Evolutionary conservation across 106 monocot genomes (phyloP), one percentile per base, ranked within the genome.

Genomic region (Phalaenopsis equestris): DNA sequence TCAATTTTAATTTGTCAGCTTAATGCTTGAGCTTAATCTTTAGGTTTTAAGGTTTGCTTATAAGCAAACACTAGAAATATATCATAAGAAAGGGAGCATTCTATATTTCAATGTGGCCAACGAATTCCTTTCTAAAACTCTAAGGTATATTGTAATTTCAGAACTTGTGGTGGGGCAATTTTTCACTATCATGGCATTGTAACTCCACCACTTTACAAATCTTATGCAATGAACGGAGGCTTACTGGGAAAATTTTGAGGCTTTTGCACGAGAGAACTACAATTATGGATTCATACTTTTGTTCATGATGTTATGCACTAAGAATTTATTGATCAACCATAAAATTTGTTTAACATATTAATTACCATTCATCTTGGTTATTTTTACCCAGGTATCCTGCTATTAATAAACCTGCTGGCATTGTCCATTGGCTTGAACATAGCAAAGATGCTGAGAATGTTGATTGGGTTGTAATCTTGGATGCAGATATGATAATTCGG

Each of bases 381-480:
- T 72, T 82, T 72, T 41, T 41, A 12, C 3, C 52, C 85, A 99
- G 99, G 99, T 99, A 99, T 75, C 99, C 99, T 72, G 99, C 99
- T 70, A 91, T 99, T 55, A 95, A 99, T 84, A 99, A 99, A 81
- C 99, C 99, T 58, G 99, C 99, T 68, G 99, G 91, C 23, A 77
- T 99, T 77, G 73, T 91, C 43, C 95, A 99, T 87, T 99, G 99
- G 99, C 88, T 99, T 80, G 82, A 90, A 82, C 79, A 99, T 81
- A 99, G 93, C 78, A 73, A 88, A 87, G 99, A 99, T 83, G 89
- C 94, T 30, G 78, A 93, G 23, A 93, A 91, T 88, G 91, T 93
- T 80, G 99, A 99, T 81, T 99, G 99, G 99, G 93, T 99, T 87
- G 88, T 99, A 74, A 95, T 99, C 77, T 84, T 99, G 80, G 99